Evolutionary conservation across 2,329 filamentous ascomycete species (phyloP).

Genomic region (Epichloe sylvatica): DNA sequence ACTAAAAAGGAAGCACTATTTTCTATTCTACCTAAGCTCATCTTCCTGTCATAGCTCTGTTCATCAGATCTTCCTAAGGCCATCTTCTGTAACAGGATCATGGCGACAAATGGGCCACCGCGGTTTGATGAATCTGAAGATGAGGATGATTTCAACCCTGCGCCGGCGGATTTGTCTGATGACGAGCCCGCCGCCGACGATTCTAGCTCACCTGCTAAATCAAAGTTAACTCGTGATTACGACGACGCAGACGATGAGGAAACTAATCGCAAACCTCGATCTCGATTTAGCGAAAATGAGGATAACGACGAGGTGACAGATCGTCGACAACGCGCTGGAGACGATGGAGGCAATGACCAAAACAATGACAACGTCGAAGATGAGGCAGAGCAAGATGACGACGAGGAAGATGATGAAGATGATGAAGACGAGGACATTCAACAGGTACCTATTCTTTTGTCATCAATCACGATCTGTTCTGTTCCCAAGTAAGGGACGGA

Average conservation of each 20-base stretch:
- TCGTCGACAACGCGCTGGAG: neutral
- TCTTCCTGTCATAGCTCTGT: neutral
- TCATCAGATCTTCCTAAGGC: neutral
- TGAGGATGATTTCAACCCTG: constrained; percentile 82
- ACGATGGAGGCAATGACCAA: constrained; percentile 18
- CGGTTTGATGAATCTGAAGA: constrained; percentile 54
- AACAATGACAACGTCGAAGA: constrained; percentile 21
- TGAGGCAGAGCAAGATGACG: constrained; percentile 27
- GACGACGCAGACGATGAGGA: constrained; percentile 24
- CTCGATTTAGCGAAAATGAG: constrained; percentile 20
- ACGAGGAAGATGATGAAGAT: constrained; percentile 43
- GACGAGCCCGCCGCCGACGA: constrained; percentile 30
- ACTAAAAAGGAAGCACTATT: no score
- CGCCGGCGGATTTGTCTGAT: constrained; percentile 58
- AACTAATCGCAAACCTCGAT: constrained; percentile 6
- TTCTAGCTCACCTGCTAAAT: constrained; percentile 21
- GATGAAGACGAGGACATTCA: constrained; percentile 56
- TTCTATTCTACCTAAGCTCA: neutral
- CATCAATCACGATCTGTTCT: no score
- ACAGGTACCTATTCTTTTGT: constrained; percentile 27
- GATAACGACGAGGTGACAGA: constrained; percentile 27
- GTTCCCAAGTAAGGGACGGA: neutral
- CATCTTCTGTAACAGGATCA: constrained; percentile 16
- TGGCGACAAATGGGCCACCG: constrained; percentile 33
- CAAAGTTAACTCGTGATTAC: constrained; percentile 15